phyloP scores from a whole-genome alignment of 352 stramenopile genomes.

The Pythium diclinum region DNA sequence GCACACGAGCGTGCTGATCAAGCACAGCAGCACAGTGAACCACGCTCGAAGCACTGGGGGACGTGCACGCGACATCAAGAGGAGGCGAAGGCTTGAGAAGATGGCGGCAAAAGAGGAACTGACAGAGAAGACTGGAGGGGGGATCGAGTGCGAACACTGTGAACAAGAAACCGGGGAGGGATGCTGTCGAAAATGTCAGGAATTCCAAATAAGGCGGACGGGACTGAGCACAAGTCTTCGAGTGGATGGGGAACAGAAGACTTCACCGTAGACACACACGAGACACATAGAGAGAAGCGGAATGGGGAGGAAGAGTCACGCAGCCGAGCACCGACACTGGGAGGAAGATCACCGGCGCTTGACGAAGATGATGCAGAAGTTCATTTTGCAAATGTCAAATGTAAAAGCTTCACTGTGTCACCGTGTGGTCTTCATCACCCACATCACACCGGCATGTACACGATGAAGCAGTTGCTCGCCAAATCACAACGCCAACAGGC shows the following conservation, averaged over 20 bases:
- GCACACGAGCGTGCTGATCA: background rate
- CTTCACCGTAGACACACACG: too few relatives aligned
- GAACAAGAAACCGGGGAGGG: background rate
- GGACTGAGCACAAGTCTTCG: too few relatives aligned
- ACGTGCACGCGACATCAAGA: background rate
- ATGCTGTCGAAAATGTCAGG: background rate
- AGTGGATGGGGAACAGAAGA: too few relatives aligned
- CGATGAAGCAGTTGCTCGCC: background rate
- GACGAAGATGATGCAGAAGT: background rate
- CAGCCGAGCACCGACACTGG: background rate
- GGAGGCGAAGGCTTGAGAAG: background rate
- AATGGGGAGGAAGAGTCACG: too few relatives aligned
- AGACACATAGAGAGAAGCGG: too few relatives aligned
- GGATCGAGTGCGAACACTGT: background rate
- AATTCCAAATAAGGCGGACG: background rate
- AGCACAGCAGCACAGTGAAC: background rate
- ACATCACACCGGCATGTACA: background rate
- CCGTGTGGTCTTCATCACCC: background rate
- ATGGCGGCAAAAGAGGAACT: background rate
- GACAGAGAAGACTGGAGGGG: background rate
- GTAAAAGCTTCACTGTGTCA: slow-evolving; percentile 4
- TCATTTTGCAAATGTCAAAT: slow-evolving; percentile 2
- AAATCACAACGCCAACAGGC: background rate
- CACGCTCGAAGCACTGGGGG: background rate
- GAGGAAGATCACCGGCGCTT: background rate